phyloP scores from a whole-genome alignment of 345 rosid genomes.

The Lagerstroemia speciosa region DNA sequence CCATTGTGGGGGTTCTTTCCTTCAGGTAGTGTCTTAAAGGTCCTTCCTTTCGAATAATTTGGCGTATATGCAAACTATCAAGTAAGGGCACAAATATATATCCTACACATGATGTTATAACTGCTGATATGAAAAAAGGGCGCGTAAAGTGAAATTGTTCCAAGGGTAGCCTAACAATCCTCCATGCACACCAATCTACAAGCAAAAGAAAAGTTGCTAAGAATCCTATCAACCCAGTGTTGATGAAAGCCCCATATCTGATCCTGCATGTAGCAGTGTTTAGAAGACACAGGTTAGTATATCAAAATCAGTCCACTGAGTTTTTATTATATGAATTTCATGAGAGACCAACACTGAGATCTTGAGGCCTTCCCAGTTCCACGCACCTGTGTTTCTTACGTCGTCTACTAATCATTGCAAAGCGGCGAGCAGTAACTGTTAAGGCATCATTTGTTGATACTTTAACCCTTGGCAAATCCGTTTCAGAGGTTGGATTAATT shows the following conservation, averaged over 20 bases:
- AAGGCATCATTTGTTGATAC: conserved; percentile 43
- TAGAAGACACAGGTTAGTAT: not conserved
- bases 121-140: conserved; percentile 56
- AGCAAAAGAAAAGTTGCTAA: conserved; percentile 40
- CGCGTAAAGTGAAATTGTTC: conserved; percentile 54
- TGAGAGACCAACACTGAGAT: not conserved
- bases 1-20: conserved; percentile 71
- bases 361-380: not conserved
- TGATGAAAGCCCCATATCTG: conserved; percentile 52
- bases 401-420: conserved; percentile 47
- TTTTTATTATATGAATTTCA: not conserved
- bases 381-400: conserved; percentile 59
- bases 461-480: conserved; percentile 39
- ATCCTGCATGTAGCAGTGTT: conserved; percentile 35
- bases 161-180: conserved; percentile 78
- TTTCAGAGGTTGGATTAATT: conserved; percentile 39
- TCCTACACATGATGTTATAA: conserved; percentile 50
- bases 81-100: conserved; percentile 70
- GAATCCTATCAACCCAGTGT: conserved; percentile 55
- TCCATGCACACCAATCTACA: conserved; percentile 86
- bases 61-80: conserved; percentile 39
- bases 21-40: conserved; percentile 33
- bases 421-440: conserved; percentile 50
- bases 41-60: conserved; percentile 32
- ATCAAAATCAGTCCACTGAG: not conserved